Conservation (phyloP, 2,329 filamentous ascomycete genomes). For the Aspergillus eucalypticola region DNA sequence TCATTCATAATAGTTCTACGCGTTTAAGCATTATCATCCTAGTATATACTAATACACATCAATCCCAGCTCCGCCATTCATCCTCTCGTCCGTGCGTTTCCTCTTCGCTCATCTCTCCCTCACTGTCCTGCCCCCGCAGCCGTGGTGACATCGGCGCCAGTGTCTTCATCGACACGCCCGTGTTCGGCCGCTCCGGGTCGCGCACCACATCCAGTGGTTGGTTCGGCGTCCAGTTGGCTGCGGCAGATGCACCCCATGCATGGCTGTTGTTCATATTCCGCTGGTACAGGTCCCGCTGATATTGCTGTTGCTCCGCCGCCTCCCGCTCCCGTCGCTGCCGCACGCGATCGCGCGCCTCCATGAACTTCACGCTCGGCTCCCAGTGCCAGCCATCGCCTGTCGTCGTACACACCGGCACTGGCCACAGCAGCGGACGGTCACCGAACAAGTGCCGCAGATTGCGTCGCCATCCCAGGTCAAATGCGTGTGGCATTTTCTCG, state of each 20-base stretch:
- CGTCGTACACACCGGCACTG: slow-evolving; percentile 78
- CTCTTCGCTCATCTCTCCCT: background rate
- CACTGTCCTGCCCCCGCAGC: slow-evolving; percentile 29
- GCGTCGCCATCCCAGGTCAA: slow-evolving; percentile 79
- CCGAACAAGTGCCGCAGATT: slow-evolving; percentile 86
- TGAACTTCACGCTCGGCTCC: slow-evolving; percentile 81
- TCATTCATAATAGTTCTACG: background rate
- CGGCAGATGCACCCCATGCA: slow-evolving; percentile 27
- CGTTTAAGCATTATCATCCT: too few species aligned
- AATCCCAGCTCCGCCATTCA: slow-evolving; percentile 46
- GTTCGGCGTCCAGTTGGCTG: slow-evolving; percentile 24
- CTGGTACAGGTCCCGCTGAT: slow-evolving; percentile 38
- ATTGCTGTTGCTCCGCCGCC: slow-evolving; percentile 31
- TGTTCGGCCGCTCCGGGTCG: slow-evolving; percentile 36
- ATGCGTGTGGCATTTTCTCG: slow-evolving; percentile 85
- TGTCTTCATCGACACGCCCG: slow-evolving; percentile 47
- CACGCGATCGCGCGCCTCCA: slow-evolving; percentile 56
- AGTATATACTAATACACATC: background rate
- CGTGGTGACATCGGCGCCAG: slow-evolving; percentile 43
- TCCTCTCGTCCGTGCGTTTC: slow-evolving; percentile 24
- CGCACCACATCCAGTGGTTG: slow-evolving; percentile 20
- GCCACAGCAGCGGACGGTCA: slow-evolving; percentile 70
- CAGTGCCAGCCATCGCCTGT: slow-evolving; percentile 92
- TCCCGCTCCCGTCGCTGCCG: slow-evolving; percentile 34
- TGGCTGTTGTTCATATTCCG: slow-evolving; percentile 36